Evolutionary conservation across 2,329 filamentous ascomycete genomes (phyloP), one percentile per base, ranked within the genome.

Genomic region (Laburnicola sp.): DNA sequence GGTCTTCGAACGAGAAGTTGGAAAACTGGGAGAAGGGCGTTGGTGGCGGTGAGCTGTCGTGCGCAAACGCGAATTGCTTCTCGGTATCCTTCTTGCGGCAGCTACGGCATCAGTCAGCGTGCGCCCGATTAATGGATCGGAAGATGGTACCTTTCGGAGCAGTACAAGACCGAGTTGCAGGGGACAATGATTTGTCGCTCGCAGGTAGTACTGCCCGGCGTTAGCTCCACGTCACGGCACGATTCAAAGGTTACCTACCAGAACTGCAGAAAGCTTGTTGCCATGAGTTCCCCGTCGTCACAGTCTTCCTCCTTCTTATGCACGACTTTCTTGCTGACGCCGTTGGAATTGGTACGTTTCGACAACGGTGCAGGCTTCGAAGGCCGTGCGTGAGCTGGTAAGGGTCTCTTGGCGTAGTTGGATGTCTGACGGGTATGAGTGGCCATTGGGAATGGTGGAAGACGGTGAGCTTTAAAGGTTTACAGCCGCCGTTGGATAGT

Each of bases 151-250:
- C 79, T 80, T 75, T 86, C 82, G 45, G 82, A 86, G 74, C 84
- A 86, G 68, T 86, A 86, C 38, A 86, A 75, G 35, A 85, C 76
- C 11, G 77, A 78, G 64, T 82, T 82, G 67, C 80, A 80, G 11
- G 84, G 84, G 28, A 80, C 78, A 46, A 82, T 79, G 62, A 86
- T 86, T 72, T 86, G 83, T 68, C 80, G 84, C 69, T 86, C 84
- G 70, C 84, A 86, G 64, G 80, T 84, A 56, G 83, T 80, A 71
- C 83, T 86, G 23, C 2, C 27, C 26, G 16, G 6, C 10, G 45
- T 47, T 27, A 47, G 45, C 45, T 6, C 35, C 35, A 11, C 25
- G 3, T 22, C 2, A 6, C 34, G 16, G 21, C 27, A 21, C 8
- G 7, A 34, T 34, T 50, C 48, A 34, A 26, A 28, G 27, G 34